phyloP scores from a whole-genome alignment of 306 rosid genomes.

The Vachellia pachyceras region DNA sequence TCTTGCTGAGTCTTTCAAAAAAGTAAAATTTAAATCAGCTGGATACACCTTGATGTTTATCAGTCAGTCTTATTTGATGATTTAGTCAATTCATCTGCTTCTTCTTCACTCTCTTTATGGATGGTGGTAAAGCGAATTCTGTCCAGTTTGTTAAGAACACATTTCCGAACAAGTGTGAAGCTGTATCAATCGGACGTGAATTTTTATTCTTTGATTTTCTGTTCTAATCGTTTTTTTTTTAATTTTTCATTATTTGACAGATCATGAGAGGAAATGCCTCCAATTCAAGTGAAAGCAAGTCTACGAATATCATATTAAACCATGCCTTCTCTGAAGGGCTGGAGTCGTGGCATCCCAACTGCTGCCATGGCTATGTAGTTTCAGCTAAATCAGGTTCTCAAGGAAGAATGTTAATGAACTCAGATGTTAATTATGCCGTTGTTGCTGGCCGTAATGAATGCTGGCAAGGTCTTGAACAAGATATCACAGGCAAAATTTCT shows the following conservation, averaged over 20 bases:
- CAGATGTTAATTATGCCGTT: conserved; percentile 58
- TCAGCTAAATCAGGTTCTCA: conserved; percentile 51
- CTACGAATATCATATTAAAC: conserved; percentile 68
- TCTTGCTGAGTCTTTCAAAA: background rate
- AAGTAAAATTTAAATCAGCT: background rate
- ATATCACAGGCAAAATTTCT: conserved; percentile 65
- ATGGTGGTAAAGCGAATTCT: conserved; percentile 9
- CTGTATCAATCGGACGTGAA: conserved; percentile 7
- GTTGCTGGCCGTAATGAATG: conserved; percentile 70
- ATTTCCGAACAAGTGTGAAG: background rate
- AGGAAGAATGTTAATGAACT: conserved; percentile 38
- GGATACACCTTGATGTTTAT: background rate
- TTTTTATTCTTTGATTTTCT: conserved; percentile 28
- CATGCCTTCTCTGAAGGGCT: conserved; percentile 83
- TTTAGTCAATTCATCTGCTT: background rate
- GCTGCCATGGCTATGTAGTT: conserved; percentile 70
- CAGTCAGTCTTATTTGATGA: conserved; percentile 1
- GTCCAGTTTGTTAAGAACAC: conserved; percentile 20
- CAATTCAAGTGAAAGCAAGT: conserved; percentile 41
- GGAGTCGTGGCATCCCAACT: conserved; percentile 75
- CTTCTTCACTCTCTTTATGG: conserved; percentile 16
- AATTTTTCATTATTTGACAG: conserved; percentile 50
- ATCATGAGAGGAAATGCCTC: conserved; percentile 41
- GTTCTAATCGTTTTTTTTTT: conserved; percentile 31
- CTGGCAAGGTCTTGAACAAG: conserved; percentile 99